Evolutionary conservation across 2,329 filamentous ascomycete species (phyloP).

Genomic region (Ophiobolus disseminans): DNA sequence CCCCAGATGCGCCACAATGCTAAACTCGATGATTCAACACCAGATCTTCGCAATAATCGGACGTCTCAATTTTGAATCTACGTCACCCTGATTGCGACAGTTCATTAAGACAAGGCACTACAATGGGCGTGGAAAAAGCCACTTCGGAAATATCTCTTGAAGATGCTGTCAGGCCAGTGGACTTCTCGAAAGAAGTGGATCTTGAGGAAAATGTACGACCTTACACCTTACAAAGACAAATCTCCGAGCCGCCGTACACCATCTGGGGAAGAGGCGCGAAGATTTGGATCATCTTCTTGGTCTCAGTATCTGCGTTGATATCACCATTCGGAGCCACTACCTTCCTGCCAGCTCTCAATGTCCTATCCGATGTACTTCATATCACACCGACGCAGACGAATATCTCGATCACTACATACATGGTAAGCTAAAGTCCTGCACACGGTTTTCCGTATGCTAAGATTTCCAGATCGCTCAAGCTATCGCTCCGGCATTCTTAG

Average conservation of each 20-base stretch:
- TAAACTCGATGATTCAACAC: neutral
- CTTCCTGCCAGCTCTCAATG: conserved; percentile 48
- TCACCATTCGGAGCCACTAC: conserved; percentile 55
- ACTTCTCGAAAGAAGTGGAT: conserved; percentile 1
- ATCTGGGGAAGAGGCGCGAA: conserved; percentile 47
- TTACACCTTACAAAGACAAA: conserved; percentile 22
- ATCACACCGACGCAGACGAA: conserved; percentile 56
- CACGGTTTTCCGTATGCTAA: conserved; percentile 11
- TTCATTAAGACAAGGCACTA: neutral
- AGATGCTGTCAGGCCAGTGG: neutral
- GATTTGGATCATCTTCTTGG: conserved; percentile 58
- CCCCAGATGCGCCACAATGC: neutral
- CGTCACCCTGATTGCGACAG: no score
- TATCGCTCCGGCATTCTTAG: conserved; percentile 60
- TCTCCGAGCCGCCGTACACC: conserved; percentile 39
- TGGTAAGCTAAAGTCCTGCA: conserved; percentile 38
- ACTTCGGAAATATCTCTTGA: conserved; percentile 1
- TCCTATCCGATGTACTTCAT: conserved; percentile 46
- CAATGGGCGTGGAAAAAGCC: neutral
- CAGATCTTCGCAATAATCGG: no score
- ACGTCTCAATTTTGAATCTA: no score
- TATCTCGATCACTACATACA: conserved; percentile 60
- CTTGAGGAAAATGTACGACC: conserved; percentile 19
- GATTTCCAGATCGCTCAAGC: conserved; percentile 53
- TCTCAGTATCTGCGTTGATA: conserved; percentile 56